Conservation (phyloP, 2,329 filamentous ascomycete species). For the Nothophoma quercina region DNA sequence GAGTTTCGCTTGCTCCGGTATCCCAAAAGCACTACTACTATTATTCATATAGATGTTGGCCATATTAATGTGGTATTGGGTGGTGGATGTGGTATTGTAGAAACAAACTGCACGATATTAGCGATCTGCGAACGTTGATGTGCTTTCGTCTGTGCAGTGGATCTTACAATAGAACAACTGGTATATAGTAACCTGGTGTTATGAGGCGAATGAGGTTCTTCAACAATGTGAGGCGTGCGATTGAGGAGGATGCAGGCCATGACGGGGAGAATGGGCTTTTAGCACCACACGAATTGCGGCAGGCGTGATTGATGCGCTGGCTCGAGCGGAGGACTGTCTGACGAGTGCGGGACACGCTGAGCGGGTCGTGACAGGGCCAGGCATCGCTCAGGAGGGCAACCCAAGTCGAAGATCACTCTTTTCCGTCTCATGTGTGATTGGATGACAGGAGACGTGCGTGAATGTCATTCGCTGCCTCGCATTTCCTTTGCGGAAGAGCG, state of each 20-base stretch:
- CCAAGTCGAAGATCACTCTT: constrained; percentile 31
- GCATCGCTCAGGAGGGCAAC: constrained; percentile 40
- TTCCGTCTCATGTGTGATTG: constrained; percentile 26
- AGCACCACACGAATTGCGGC: constrained; percentile 24
- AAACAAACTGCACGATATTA: constrained; percentile 30
- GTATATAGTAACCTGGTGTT: background rate
- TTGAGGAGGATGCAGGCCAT: constrained; percentile 31
- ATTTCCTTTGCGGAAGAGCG: constrained; percentile 18
- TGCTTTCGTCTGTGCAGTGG: constrained; percentile 20
- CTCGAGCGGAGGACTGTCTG: constrained; percentile 41
- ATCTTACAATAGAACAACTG: constrained; percentile 27
- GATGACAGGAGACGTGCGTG: constrained; percentile 3
- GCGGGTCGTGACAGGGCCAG: constrained; percentile 31
- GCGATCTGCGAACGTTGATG: constrained; percentile 33
- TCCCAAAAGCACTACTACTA: constrained; percentile 31
- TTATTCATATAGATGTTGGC: constrained; percentile 32
- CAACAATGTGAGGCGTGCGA: constrained; percentile 38
- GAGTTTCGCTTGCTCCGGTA: constrained; percentile 47
- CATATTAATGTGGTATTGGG: constrained; percentile 28
- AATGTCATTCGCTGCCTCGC: constrained; percentile 41
- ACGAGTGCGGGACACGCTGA: constrained; percentile 33
- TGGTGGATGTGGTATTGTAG: constrained; percentile 12
- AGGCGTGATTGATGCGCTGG: constrained; percentile 41
- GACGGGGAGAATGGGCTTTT: constrained; percentile 40
- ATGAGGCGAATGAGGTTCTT: constrained; percentile 21